Base-by-base conservation (phyloP, 2,329 filamentous ascomycete species). In the Fusarium coicis region DNA sequence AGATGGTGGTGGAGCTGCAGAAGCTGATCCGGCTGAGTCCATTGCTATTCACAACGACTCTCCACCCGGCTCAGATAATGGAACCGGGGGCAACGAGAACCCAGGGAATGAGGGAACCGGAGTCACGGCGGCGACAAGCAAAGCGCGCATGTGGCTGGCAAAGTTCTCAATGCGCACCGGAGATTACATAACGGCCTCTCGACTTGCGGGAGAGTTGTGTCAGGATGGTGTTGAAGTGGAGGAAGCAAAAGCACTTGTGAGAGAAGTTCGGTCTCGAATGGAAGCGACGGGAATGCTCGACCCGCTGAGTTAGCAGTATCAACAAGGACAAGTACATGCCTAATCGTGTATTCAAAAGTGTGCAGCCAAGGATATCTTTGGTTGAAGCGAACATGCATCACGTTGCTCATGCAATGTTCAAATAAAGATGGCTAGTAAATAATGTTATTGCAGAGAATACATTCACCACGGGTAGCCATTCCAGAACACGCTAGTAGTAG, bases 171-270 rank as follows among this genome's bases (percentile, higher is more conserved):
- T 97, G 84, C 88, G 89, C 42, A 89, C 88, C 16, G 91, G 91
- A 43, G 94, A 97, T 81, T 93, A 93, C 76, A 86, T 87, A 37
- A 89, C 93, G 26, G 94, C 94, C 8, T 93, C 93, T 83, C 90
- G 94, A 70, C 84, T 98, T 46, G 95, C 95, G 1, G 94, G 92
- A 69, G 96, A 99, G 83, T 85, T 99, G 50, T 98, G 95, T 80
- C 94, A 98, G 82, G 96, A 99, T 82, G 96, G 96, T 1, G 92
- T 97, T 32, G 96, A 98, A 82, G 94, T 98, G 5, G 96, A 99
- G 80, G 96, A 99, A 82, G 96, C 96, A 34, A 98, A 98, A 84
- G 94, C 95, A 7, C 85, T 98, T 75, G 93, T 97, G 70, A 89
- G 94, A 69, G 96, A 98, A 81, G 92, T 97, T 18, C 88, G 95